Conservation (phyloP, 805 yeast species). For the Yamadazyma ubonensis region DNA sequence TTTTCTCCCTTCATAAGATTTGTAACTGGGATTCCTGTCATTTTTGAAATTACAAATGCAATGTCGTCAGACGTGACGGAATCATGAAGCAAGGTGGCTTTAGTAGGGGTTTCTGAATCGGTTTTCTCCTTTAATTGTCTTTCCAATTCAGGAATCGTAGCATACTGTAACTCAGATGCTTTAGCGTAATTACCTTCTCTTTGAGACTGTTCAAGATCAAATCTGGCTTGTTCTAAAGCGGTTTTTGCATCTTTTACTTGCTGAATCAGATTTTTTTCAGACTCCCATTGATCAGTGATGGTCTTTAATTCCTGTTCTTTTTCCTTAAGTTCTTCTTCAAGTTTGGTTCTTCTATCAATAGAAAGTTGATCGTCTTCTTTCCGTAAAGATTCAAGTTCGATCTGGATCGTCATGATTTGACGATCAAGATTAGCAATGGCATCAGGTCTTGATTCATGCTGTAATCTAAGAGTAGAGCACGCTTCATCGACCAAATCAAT, state of each 20-base stretch:
- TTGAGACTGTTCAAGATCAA: constrained; percentile 78
- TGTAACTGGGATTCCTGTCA: constrained; percentile 95
- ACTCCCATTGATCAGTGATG: constrained; percentile 83
- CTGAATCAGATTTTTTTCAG: constrained; percentile 75
- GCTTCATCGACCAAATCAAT: constrained; percentile 97
- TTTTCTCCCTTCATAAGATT: constrained; percentile 92
- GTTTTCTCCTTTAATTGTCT: constrained; percentile 50
- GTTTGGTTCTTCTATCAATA: constrained; percentile 68
- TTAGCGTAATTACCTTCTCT: constrained; percentile 81
- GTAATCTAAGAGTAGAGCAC: constrained; percentile 89
- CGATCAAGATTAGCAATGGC: constrained; percentile 88
- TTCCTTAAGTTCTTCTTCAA: constrained; percentile 63
- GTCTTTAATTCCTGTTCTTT: constrained; percentile 67
- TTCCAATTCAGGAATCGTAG: constrained; percentile 81
- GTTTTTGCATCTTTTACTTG: constrained; percentile 75
- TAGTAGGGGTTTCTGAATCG: constrained; percentile 29
- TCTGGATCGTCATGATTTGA: constrained; percentile 87
- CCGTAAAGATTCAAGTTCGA: constrained; percentile 88
- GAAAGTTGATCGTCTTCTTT: constrained; percentile 90
- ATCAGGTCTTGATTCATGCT: constrained; percentile 97
- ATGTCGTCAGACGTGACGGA: constrained; percentile 93
- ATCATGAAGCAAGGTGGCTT: constrained; percentile 65
- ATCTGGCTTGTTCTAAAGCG: constrained; percentile 78
- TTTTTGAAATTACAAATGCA: constrained; percentile 84
- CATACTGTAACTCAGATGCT: constrained; percentile 88